Base-by-base conservation (phyloP, 1,284 basidiomycete genomes). In the Microbotryum saponariae region DNA sequence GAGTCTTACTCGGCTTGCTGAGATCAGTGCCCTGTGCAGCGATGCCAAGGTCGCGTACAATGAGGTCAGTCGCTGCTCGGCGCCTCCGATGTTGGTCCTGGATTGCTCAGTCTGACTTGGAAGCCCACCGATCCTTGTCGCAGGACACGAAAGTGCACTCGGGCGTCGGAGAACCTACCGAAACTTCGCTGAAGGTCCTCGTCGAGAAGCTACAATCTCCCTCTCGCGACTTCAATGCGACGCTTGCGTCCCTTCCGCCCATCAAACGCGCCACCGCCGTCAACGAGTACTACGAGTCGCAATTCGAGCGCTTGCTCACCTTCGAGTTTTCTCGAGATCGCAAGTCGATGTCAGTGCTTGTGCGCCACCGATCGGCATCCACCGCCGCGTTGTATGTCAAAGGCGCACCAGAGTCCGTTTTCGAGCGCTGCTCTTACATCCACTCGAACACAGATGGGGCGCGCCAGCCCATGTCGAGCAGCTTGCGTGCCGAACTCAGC, bases 291-390 rank as follows among this genome's bases (percentile, higher is more conserved):
- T 86, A 89, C 73, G 88, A 91, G 69, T 79, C 80, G 54, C 80
- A 78, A 23, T 85, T 91, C 72, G 80, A 85, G 21, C 85, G 92
- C 63, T 80, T 96, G 14, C 78, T 94, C 67, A 97, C 93, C 3
- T 93, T 98, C 73, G 94, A 97, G 76, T 98, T 98, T 77, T 89
- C 91, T 31, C 87, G 94, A 44, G 96, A 98, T 76, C 88, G 94
- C 75, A 98, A 97, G 79, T 93, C 92, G 82, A 98, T 97, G 94
- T 97, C 93, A 27, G 91, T 96, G 46, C 83, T 97, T 54, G 85
- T 89, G 54, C 81, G 79, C 64, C 73, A 67, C 29, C 77, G 82
- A 63, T 25, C 37, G 12, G 76, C 76, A 6, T 84, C 85, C 45
- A 76, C 54, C 23, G 72, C 71, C 25, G 71, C 85, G 21, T 79